A percentile compares a stretch with the other conserved stretches of the same genome.
Conservation (phyloP, 2,329 filamentous ascomycete genomes). For the Talaromyces sp. region DNA sequence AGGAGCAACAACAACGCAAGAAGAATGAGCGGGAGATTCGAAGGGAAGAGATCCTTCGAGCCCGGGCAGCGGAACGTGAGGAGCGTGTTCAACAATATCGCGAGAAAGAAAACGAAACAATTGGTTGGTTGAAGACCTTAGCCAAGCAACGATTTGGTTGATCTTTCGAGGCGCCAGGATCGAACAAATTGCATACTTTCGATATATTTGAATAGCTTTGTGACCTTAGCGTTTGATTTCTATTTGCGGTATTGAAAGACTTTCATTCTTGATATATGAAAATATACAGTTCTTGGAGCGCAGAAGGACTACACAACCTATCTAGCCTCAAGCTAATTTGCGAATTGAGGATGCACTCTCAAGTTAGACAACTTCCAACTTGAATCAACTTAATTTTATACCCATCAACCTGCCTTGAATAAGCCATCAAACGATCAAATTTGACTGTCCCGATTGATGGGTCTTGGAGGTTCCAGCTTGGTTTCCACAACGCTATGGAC, state of each 20-base stretch:
- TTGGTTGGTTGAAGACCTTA: constrained; percentile 77
- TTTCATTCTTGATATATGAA: background rate
- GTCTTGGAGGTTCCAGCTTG: no score
- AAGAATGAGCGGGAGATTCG: constrained; percentile 84
- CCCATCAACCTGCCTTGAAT: no score
- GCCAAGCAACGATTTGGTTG: constrained; percentile 77
- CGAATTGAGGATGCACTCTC: no score
- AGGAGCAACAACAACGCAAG: constrained; percentile 67
- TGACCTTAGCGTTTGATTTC: background rate
- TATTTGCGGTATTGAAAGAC: background rate
- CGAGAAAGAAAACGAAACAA: constrained; percentile 79
- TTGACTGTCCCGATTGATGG: no score
- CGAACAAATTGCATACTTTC: background rate
- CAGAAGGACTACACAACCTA: no score
- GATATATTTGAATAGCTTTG: background rate
- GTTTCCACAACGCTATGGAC: background rate
- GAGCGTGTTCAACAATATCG: constrained; percentile 70
- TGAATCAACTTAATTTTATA: no score
- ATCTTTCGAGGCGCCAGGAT: constrained; percentile 1
- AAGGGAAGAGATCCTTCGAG: constrained; percentile 77
- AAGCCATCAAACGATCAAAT: no score
- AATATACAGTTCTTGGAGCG: background rate
- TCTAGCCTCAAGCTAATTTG: no score
- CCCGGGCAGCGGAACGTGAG: constrained; percentile 76
- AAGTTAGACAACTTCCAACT: no score